Evolutionary conservation across 1,284 basidiomycete species (phyloP).

Genomic region (Marasmius tenuissimus): DNA sequence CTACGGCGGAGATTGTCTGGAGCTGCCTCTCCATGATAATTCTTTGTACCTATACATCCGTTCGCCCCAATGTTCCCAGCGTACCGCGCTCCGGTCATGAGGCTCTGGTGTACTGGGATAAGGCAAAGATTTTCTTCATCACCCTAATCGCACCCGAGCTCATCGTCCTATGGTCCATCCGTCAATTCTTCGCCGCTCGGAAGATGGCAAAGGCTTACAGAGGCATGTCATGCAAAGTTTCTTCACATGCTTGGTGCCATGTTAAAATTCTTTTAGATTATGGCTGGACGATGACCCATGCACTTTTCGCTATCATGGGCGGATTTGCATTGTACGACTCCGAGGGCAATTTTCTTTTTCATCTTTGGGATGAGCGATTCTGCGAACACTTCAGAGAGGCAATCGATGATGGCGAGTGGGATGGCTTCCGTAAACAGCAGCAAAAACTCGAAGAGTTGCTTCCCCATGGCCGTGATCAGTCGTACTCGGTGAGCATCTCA

Average conservation of each 20-base stretch:
- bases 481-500: background rate
- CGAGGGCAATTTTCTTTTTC: background rate
- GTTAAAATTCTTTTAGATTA: background rate
- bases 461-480: background rate
- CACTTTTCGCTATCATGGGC: constrained; percentile 27
- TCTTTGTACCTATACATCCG: constrained; percentile 31
- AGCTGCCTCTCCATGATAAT: constrained; percentile 30
- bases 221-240: background rate
- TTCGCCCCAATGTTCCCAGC: constrained; percentile 33
- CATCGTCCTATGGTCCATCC: constrained; percentile 24
- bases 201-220: constrained; percentile 11
- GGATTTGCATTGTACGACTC: constrained; percentile 21
- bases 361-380: background rate
- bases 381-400: background rate
- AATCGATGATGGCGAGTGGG: background rate
- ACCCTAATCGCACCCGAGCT: constrained; percentile 26
- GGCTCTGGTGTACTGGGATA: background rate
- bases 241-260: background rate
- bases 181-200: constrained; percentile 23
- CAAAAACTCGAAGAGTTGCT: background rate
- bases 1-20: constrained; percentile 26
- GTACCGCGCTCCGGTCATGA: background rate
- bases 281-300: constrained; percentile 22
- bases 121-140: constrained; percentile 18
- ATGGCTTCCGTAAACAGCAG: background rate